A percentile compares a stretch with the other conserved stretches of the same genome.
These are phyloP conservation scores for Acanthochlamys bracteata DNA, from an alignment of 106 monocot genomes.

Conservation along the genomic window DNA sequence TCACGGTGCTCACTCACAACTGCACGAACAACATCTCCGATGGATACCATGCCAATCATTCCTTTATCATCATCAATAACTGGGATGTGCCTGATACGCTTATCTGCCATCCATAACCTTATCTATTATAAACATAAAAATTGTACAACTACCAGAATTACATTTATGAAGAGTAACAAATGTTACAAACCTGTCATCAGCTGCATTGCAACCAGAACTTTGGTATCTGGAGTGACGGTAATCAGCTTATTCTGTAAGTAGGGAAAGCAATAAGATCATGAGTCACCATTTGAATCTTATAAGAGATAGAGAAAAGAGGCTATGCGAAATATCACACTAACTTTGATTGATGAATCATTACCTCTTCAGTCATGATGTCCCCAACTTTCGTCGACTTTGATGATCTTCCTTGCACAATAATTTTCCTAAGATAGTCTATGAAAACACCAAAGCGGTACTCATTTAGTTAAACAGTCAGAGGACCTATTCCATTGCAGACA, in stretches of 20 bases:
- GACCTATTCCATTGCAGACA: background rate
- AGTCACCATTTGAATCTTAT: background rate
- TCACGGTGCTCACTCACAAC: constrained; percentile 84
- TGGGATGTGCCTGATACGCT: constrained; percentile 88
- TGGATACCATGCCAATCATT: constrained; percentile 95
- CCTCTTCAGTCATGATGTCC: constrained; percentile 99
- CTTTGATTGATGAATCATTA: constrained; percentile 3
- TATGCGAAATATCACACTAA: background rate
- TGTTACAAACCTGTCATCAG: constrained; percentile 85
- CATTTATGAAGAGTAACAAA: constrained; percentile 5
- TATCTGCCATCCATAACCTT: constrained; percentile 37
- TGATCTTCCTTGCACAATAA: constrained; percentile 96
- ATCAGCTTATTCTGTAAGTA: constrained; percentile 78
- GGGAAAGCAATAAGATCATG: background rate
- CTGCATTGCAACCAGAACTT: constrained; percentile 92
- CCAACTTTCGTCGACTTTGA: constrained; percentile 96
- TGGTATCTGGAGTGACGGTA: constrained; percentile 81
- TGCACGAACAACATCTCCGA: constrained; percentile 92
- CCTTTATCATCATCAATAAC: constrained; percentile 55
- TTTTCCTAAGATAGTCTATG: constrained; percentile 94
- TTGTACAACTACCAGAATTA: background rate
- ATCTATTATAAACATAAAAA: background rate
- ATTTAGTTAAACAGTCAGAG: background rate
- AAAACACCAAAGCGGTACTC: background rate
- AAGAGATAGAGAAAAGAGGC: background rate